A percentile compares a stretch with the other conserved stretches of the same genome.
phyloP scores from a whole-genome alignment of 805 yeast genomes.

The Cyberlindnera samutprakarnensis region DNA sequence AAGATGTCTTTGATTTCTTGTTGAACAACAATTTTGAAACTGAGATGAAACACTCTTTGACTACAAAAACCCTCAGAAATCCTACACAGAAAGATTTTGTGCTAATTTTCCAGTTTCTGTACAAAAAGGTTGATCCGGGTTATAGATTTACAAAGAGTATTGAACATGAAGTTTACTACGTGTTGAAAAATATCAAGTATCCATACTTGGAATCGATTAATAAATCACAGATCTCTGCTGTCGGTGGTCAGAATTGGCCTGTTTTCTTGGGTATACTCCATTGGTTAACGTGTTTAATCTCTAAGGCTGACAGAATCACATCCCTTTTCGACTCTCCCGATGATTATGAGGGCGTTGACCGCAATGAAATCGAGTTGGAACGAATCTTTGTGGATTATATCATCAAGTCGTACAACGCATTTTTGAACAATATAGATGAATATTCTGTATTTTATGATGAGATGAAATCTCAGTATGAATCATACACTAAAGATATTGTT shows the following conservation, averaged over 20 bases:
- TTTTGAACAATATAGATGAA: conserved; percentile 58
- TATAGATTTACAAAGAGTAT: conserved; percentile 59
- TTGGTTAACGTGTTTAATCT: conserved; percentile 65
- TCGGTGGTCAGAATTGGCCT: conserved; percentile 88
- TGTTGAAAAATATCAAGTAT: conserved; percentile 59
- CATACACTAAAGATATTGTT: conserved; percentile 41
- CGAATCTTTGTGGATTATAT: conserved; percentile 52
- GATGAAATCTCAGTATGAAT: conserved; percentile 48
- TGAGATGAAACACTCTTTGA: conserved; percentile 64
- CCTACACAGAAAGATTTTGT: conserved; percentile 89
- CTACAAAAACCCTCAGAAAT: conserved; percentile 53
- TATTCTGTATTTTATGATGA: conserved; percentile 46
- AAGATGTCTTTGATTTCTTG: conserved; percentile 61
- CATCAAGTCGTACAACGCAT: conserved; percentile 58
- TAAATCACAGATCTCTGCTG: conserved; percentile 83
- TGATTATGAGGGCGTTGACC: conserved; percentile 22
- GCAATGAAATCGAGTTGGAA: conserved; percentile 29
- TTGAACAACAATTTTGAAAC: conserved; percentile 59
- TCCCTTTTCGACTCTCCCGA: conserved; percentile 24
- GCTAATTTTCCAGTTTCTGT: conserved; percentile 71
- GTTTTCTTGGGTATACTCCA: conserved; percentile 72
- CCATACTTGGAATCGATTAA: conserved; percentile 78
- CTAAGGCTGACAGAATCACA: conserved; percentile 28
- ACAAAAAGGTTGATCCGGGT: conserved; percentile 71
- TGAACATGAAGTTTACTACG: conserved; percentile 66